These are phyloP conservation scores for Diaporthe longicolla DNA, from an alignment of 2,329 filamentous ascomycete species.

Conservation along the genomic window DNA sequence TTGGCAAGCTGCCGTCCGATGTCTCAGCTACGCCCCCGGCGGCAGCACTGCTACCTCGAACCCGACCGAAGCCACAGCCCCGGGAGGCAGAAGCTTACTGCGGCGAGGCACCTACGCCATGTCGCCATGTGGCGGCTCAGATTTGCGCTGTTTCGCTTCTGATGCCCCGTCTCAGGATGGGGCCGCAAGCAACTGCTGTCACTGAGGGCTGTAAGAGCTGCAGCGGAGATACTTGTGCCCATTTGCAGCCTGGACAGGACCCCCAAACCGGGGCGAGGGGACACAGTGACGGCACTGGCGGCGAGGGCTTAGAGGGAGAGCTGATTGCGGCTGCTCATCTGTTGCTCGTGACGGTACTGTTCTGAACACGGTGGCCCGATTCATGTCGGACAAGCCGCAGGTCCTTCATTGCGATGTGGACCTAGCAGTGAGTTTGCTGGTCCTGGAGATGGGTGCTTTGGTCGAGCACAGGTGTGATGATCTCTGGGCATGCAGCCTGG, in stretches of 20 bases:
- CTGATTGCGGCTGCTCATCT: background rate
- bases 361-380: background rate
- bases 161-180: conserved; percentile 25
- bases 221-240: background rate
- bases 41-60: conserved; percentile 4
- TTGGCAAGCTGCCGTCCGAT: conserved; percentile 13
- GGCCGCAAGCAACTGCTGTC: background rate
- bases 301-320: background rate
- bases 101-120: conserved; percentile 22
- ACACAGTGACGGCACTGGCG: background rate
- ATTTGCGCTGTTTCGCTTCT: conserved; percentile 19
- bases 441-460: background rate
- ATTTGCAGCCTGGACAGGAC: conserved; percentile 2
- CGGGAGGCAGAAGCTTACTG: conserved; percentile 25
- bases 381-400: background rate
- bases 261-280: conserved; percentile 22
- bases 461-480: background rate
- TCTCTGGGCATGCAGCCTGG: background rate
- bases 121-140: conserved; percentile 32
- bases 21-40: conserved; percentile 7
- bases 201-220: background rate
- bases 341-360: background rate
- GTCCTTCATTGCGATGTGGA: background rate
- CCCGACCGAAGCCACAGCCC: conserved; percentile 10
- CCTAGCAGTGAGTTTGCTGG: background rate